Base-by-base conservation (phyloP, 2,329 filamentous ascomycete species). In the Fusarium sarcochroum region DNA sequence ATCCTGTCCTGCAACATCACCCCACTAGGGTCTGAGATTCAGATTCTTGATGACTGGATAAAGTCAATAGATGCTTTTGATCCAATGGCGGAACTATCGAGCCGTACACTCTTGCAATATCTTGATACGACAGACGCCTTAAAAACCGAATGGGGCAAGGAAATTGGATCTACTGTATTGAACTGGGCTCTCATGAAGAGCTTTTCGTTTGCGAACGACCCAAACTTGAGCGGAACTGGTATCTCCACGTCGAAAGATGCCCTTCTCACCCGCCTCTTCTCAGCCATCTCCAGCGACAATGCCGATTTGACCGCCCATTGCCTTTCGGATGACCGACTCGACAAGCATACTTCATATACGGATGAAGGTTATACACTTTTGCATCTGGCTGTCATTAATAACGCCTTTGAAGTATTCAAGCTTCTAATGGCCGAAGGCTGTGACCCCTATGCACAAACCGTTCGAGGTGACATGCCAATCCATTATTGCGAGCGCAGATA, bases 1-100 rank as follows among this genome's bases (percentile, higher is more conserved):
- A n/a, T 4, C 0, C 6, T 53, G 0, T 34, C 4, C 0, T 20
- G 18, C 3, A 17, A 10, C 1, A 34, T 2, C 0, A n/a, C 0
- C 0, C 40, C 40, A 0, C 34, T 41, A 1, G 2, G 13, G 6
- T 0, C 27, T 7, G 50, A 53, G 0, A 21, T 53, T 10, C 15
- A 18, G 20, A 10, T 47, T 1, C 30, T 53, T 20, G 1, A 34
- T 13, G 17, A 47, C 7, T 47, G 50, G 50, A 27, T 53, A 3
- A 4, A 32, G 2, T 5, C 20, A 0, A 35, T 14, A 6, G 5
- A 7, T 3, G 3, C 2, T 2, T 20, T 14, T 10, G n/a, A 53
- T 18, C 0, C 13, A 14, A n/a, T 46, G n/a, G 40, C 50, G 20
- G 46, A 57, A 20, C 6, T 7, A 3, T 45, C 49, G 0, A 7